Conservation (phyloP, 1,284 basidiomycete genomes). For the Peniophora sp. region DNA sequence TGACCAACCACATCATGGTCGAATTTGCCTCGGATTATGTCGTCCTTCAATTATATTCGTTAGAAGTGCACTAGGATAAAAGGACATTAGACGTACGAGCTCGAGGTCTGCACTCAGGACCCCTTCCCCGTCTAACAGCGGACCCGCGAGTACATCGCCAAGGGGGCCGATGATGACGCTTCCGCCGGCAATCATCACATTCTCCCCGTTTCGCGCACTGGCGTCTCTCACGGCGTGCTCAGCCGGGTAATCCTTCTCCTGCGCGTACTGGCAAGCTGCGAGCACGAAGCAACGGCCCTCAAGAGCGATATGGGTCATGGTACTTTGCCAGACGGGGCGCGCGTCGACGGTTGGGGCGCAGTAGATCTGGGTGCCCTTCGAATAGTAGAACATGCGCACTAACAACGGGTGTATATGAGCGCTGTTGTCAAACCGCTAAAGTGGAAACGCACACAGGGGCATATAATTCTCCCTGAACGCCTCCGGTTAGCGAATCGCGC, state of each 20-base stretch:
- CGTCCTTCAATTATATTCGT: too few species aligned
- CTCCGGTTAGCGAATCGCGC: too few species aligned
- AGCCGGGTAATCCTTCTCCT: conserved; percentile 52
- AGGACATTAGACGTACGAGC: too few species aligned
- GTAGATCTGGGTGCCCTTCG: conserved; percentile 55
- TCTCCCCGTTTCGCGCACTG: conserved; percentile 34
- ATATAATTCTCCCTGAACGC: conserved; percentile 65
- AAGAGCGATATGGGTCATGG: conserved; percentile 68
- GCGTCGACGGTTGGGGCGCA: conserved; percentile 65
- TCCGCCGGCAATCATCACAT: conserved; percentile 63
- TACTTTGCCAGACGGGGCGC: conserved; percentile 53
- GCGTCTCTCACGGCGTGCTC: conserved; percentile 41
- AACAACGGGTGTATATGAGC: conserved; percentile 2
- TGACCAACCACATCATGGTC: conserved; percentile 68
- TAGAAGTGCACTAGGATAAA: too few species aligned
- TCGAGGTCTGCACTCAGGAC: conserved; percentile 61
- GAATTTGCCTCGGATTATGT: conserved; percentile 59
- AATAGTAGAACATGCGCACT: conserved; percentile 60
- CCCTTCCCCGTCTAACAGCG: conserved; percentile 52
- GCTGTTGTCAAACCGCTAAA: too few species aligned
- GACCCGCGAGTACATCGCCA: conserved; percentile 63
- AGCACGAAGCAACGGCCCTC: conserved; percentile 72
- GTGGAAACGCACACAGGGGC: conserved; percentile 42
- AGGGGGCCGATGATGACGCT: conserved; percentile 63
- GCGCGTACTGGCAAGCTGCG: conserved; percentile 56